Evolutionary conservation across 306 rosid genomes (phyloP), one percentile per base, ranked within the genome.

Genomic region (Vigna mungo): DNA sequence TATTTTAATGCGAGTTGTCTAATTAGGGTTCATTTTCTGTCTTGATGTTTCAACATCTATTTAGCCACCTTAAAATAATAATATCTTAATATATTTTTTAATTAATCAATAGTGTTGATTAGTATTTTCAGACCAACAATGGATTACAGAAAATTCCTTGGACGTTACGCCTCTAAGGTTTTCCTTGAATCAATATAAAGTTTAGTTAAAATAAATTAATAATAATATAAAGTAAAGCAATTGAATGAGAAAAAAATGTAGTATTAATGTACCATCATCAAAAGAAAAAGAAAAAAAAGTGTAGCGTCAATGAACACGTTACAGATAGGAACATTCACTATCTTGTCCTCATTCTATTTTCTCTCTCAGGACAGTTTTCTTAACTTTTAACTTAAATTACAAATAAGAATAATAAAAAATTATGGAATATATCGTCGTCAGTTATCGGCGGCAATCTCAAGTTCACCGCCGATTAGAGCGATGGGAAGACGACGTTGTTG

Each of bases 401-500:
- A 66, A 43, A n/a, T 74, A 10, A 14, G 0, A 9, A 41, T 10
- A 20, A 7, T 17, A 4, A 55, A 13, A 12, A 46, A 30, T 0
- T 18, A 4, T 5, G 41, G 0, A 53, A 44, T 23, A 21, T 21
- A 15, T 46, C 27, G 49, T 71, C 55, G 59, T 39, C 36, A 13
- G 18, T 13, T 3, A 6, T 11, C 39, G 53, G 23, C 71, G 0
- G 39, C 20, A 9, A 9, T 44, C 27, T 51, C 66, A 30, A 56
- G 67, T 36, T 68, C 85, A 76, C 43, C 74, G 25, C 21, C 75
- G 66, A 77, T 5, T 68, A 60, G 61, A 82, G 70, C 15, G 78
- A 72, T 23, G 85, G 59, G 84, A 43, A 2, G 80, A 37, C 56
- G 84, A 44, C 56, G 77, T n/a, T 27, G 83, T 68, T 10, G 72